Conservation (phyloP, 495 filamentous ascomycete genomes). For the Penicillium ucsense region DNA sequence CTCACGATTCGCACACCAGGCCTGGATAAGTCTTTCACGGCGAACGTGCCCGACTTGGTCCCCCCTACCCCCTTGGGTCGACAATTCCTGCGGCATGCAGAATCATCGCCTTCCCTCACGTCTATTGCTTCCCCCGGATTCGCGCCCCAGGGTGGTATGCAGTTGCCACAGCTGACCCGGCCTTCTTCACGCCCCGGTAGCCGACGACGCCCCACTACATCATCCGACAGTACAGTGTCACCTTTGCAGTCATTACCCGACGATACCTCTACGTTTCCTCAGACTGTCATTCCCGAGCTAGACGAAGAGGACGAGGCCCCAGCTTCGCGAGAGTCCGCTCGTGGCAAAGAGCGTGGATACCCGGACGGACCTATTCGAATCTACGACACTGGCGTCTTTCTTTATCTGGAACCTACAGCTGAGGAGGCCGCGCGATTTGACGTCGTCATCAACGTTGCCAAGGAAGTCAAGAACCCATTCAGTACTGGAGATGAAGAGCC, state of each 20-base stretch:
- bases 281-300: constrained; percentile 28
- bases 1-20: constrained; percentile 59
- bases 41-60: constrained; percentile 26
- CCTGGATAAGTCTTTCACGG: constrained; percentile 32
- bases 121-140: constrained; percentile 48
- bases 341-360: constrained; percentile 61
- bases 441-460: constrained; percentile 89
- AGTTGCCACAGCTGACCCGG: constrained; percentile 53
- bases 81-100: constrained; percentile 50
- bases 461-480: constrained; percentile 89
- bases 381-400: constrained; percentile 82
- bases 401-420: constrained; percentile 82
- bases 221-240: constrained; percentile 18
- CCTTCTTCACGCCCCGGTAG: constrained; percentile 29
- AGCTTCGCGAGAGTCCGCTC: constrained; percentile 61
- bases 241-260: constrained; percentile 18
- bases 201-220: constrained; percentile 13
- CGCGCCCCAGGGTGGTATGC: constrained; percentile 55
- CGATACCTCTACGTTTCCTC: constrained; percentile 14
- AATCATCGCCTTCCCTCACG: constrained; percentile 57
- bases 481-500: constrained; percentile 21
- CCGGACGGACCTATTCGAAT: constrained; percentile 88
- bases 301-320: constrained; percentile 73
- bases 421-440: constrained; percentile 83
- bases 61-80: constrained; percentile 44